Percentiles rank a stretch among this genome's conserved stretches.
phyloP scores from a whole-genome alignment of 371 early-diverging fungal genomes.

The Catenaria anguillulae region DNA sequence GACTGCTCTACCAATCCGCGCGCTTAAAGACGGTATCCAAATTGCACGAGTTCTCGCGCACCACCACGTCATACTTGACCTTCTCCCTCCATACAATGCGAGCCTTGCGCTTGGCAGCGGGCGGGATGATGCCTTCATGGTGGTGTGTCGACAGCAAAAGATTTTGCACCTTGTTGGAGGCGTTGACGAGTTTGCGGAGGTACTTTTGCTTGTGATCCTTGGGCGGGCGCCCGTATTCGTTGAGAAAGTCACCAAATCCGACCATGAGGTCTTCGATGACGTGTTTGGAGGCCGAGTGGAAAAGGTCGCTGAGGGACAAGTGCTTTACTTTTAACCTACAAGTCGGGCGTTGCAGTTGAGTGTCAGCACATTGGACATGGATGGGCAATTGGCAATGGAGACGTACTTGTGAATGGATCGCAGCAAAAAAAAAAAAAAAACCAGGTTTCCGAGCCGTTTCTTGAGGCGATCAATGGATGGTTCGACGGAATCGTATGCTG shows the following conservation, averaged over 20 bases:
- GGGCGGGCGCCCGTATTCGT: neutral
- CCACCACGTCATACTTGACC: too few relatives aligned
- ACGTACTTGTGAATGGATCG: constrained; percentile 4
- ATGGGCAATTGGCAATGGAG: too few relatives aligned
- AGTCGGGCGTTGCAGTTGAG: neutral
- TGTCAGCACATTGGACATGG: neutral
- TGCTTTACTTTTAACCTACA: constrained; percentile 1
- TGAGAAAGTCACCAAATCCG: neutral
- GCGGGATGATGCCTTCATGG: neutral
- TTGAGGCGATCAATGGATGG: neutral
- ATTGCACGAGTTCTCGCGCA: neutral
- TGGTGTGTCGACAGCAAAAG: neutral
- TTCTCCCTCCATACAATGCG: too few relatives aligned
- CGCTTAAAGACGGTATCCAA: neutral
- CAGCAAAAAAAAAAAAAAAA: neutral
- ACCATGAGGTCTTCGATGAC: neutral
- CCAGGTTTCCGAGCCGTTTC: neutral
- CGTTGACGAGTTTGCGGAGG: neutral
- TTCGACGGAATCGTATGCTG: neutral
- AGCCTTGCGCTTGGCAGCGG: too few relatives aligned
- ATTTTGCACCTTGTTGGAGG: neutral
- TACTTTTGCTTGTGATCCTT: neutral
- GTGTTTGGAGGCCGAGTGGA: neutral
- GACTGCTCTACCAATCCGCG: neutral
- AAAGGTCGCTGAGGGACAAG: neutral